phyloP scores from a whole-genome alignment of 371 early-diverging fungal genomes.

The Apophysomyces variabilis region DNA sequence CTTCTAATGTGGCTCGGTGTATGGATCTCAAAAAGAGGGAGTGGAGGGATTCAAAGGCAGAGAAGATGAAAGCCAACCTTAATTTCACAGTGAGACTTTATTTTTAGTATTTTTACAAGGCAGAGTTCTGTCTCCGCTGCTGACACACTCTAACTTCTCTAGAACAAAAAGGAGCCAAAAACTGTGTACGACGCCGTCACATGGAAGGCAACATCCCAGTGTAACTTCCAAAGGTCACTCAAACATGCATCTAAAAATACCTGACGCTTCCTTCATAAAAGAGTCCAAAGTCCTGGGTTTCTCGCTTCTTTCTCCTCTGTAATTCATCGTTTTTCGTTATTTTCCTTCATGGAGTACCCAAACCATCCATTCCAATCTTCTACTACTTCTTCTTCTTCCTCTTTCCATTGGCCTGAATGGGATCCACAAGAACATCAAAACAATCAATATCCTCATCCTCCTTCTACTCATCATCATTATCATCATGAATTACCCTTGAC shows the following conservation, averaged over 20 bases:
- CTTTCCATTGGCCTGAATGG: neutral
- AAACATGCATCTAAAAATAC: constrained; percentile 12
- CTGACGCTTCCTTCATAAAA: constrained; percentile 1
- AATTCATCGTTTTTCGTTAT: neutral
- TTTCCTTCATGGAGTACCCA: neutral
- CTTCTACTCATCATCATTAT: neutral
- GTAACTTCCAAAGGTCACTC: constrained; percentile 5
- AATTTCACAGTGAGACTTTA: neutral
- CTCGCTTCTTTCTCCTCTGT: neutral
- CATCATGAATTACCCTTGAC: constrained; percentile 4
- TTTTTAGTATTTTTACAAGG: constrained; percentile 7
- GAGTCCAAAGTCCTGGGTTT: neutral
- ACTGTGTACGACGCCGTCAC: constrained; percentile 1
- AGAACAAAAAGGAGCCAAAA: constrained; percentile 6
- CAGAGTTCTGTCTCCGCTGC: constrained; percentile 1
- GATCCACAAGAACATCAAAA: neutral
- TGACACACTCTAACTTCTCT: neutral
- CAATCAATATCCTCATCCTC: neutral
- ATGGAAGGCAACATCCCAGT: constrained; percentile 6
- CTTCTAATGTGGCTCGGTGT: constrained; percentile 5
- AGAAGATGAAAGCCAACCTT: neutral
- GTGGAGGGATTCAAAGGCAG: neutral
- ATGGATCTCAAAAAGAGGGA: neutral
- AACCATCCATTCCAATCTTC: neutral
- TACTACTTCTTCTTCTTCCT: neutral